Base-by-base conservation (phyloP, 2,329 filamentous ascomycete species). In the Pseudogymnoascus sp. region DNA sequence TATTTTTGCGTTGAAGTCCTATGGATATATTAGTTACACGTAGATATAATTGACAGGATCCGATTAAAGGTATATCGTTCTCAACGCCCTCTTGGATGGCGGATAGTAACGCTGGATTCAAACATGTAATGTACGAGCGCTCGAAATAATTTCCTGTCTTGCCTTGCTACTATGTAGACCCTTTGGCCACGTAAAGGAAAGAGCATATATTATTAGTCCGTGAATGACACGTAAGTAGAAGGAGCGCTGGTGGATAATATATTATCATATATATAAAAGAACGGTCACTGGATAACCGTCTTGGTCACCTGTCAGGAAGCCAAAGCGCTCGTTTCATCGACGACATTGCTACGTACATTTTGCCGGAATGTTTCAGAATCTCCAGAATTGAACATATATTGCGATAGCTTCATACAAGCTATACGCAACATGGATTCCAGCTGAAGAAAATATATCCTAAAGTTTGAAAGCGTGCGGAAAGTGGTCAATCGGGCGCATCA, bases 341-440 rank as follows among this genome's bases (percentile, higher is more conserved):
- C 51, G 51, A 57, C 51, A 57, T 57, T 57, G 51, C 51, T 57
- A 34, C 51, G 51, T 57, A 36, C 28, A 57, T 57, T 57, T 34
- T 57, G 51, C 51, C 51, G 28, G 28, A 57, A 36, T 57, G 51
- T 57, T 57, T 57, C 28, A 57, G 51, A 57, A 34, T 4, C 19
- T 14, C 16, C 6, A 57, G 28, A 36, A 36, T 36, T 2, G 51
- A 57, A 34, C n/a, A 57, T 57, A 57, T 57, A 57, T 57, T 21
- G 51, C 51, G 51, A 57, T 57, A 57, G 51, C 51, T 57, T 57
- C 28, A 36, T 57, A 34, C 28, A 57, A 57, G 51, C 28, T 57
- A 21, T 34, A 57, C 51, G 11, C 1, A 57, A 21, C 16, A 57
- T 57, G 51, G 51, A 57, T 16, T 19, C 28, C 16, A 57, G 28